Base-by-base conservation (phyloP, 2,329 filamentous ascomycete genomes). In the Pseudogymnoascus sp. region DNA sequence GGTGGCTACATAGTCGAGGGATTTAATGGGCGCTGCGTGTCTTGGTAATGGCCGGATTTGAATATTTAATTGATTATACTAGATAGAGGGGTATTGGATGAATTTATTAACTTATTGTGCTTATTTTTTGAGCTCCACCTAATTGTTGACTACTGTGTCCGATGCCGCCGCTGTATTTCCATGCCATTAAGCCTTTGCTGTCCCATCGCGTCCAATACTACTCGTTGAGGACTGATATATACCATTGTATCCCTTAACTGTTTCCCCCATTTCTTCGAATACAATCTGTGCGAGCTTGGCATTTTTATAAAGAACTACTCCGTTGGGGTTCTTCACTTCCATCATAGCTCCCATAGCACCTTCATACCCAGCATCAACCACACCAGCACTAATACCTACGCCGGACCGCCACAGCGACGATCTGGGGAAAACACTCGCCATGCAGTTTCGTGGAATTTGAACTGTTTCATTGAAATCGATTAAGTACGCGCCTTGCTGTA, bases 291-390 rank as follows among this genome's bases (percentile, higher is more conserved):
- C 77, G 8, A 79, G 67, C 61, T 71, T 75, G 0, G 75, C 75
- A 64, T 75, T 64, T 29, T 64, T 68, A 56, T 72, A 66, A 11
- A 78, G 62, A 10, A 70, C 62, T n/a, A 77, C 35, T 0, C 76
- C 76, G 16, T 67, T 38, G 1, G 72, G 72, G 69, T 77, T 77
- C 31, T 61, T 37, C 19, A 61, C 59, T 24, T 61, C 59, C 33
- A 61, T 37, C 59, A 61, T 19, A 13, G 59, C 66, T 65, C 76
- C 76, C 10, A 78, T 62, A 2, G 73, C 73, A 19, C 77, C 78
- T 37, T 75, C 68, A 65, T 79, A 79, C 2, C 77, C 77, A 21
- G 72, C 71, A 66, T 79, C 77, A 53, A 78, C 70, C 2, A 78
- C 76, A 1, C 77, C 77, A 8, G 76, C 75, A 35, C 62, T 66